Evolutionary conservation across 1,139 yeast genomes (phyloP).

Genomic region (Nadsonia starkeyi-henricii): DNA sequence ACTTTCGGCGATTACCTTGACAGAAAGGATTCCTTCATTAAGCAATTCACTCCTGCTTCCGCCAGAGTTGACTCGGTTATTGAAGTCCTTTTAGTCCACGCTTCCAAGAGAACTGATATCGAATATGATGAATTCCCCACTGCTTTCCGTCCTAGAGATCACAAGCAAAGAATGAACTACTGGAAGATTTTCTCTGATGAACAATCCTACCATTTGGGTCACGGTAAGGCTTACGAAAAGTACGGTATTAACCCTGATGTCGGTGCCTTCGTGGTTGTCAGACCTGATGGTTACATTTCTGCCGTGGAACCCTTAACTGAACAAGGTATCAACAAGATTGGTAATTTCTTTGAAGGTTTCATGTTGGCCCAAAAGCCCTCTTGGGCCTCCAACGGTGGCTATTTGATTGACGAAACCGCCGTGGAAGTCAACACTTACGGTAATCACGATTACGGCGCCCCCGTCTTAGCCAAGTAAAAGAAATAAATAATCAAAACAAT

Average conservation of each 20-base stretch:
- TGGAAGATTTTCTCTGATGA: conserved; percentile 22
- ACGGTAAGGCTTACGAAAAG: conserved; percentile 17
- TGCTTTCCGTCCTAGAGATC: conserved; percentile 20
- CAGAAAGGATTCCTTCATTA: conserved; percentile 13
- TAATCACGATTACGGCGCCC: background rate
- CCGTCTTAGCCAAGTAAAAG: background rate
- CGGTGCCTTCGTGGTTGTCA: conserved; percentile 21
- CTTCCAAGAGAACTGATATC: conserved; percentile 14
- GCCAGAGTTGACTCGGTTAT: conserved; percentile 19
- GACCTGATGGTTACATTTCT: conserved; percentile 29
- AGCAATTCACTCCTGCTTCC: conserved; percentile 20
- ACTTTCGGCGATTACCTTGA: conserved; percentile 15
- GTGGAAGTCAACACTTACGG: conserved; percentile 1
- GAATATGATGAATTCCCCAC: conserved; percentile 24
- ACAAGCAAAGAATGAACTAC: conserved; percentile 22
- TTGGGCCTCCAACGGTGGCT: conserved; percentile 10
- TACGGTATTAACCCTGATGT: conserved; percentile 20
- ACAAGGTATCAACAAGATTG: conserved; percentile 17
- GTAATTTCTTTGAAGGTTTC: conserved; percentile 16
- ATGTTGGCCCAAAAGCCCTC: conserved; percentile 17
- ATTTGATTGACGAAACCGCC: conserved; percentile 5
- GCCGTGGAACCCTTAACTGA: conserved; percentile 15
- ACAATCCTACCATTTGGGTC: conserved; percentile 18
- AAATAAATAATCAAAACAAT: background rate
- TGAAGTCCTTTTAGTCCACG: conserved; percentile 20